phyloP scores from a whole-genome alignment of 1,139 yeast species.

The Blastobotrys persicus region DNA sequence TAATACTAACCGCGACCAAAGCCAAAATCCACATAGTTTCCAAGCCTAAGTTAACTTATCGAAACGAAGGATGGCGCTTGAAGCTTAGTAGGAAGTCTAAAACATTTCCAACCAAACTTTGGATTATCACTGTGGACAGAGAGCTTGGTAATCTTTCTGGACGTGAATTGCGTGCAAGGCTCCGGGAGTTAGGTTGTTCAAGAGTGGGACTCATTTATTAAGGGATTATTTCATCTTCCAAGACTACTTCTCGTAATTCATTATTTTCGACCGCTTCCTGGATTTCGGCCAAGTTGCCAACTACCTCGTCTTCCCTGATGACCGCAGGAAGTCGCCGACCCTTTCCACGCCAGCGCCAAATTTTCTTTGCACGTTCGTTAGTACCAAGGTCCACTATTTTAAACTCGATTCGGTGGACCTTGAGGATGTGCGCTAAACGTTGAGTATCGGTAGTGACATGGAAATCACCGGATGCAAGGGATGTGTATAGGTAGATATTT shows the following conservation, averaged over 20 bases:
- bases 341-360: constrained; percentile 76
- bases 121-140: too few relatives aligned
- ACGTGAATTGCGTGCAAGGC: neutral
- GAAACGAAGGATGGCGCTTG: too few relatives aligned
- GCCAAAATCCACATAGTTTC: too few relatives aligned
- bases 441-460: constrained; percentile 81
- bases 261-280: constrained; percentile 16
- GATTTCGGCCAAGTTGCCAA: constrained; percentile 79
- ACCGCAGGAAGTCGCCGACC: constrained; percentile 88
- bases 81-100: too few relatives aligned
- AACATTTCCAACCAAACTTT: too few relatives aligned
- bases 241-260: constrained; percentile 35
- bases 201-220: too few relatives aligned
- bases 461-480: constrained; percentile 85
- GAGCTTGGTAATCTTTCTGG: neutral
- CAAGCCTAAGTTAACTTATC: too few relatives aligned
- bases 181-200: neutral
- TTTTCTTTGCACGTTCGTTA: constrained; percentile 77
- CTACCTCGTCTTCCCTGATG: constrained; percentile 79
- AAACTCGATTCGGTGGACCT: constrained; percentile 69
- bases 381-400: constrained; percentile 80
- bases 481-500: constrained; percentile 65
- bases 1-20: too few relatives aligned
- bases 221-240: constrained; percentile 29
- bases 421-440: constrained; percentile 68